These are phyloP conservation scores for Meyerozyma smithsonii DNA, from an alignment of 1,139 yeast species.

Conservation along the genomic window DNA sequence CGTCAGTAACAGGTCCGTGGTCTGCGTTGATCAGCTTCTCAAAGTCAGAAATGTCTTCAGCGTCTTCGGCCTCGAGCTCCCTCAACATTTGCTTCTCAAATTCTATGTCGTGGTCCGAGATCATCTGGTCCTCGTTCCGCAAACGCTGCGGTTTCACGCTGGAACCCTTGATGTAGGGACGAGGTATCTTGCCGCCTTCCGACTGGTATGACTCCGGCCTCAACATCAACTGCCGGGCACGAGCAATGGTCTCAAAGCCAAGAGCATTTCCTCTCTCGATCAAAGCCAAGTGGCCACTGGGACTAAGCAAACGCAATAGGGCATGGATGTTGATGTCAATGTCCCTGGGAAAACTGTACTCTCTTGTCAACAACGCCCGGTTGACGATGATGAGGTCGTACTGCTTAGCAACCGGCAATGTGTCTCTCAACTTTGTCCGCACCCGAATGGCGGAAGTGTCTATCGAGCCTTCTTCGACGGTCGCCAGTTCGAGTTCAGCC, in stretches of 20 bases:
- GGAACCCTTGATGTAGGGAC: conserved; percentile 62
- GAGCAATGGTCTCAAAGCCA: conserved; percentile 83
- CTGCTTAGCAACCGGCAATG: conserved; percentile 41
- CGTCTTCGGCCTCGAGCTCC: conserved; percentile 19
- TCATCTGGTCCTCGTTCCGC: conserved; percentile 32
- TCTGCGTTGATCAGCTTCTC: conserved; percentile 33
- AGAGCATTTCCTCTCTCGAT: conserved; percentile 86
- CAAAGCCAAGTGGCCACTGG: conserved; percentile 73
- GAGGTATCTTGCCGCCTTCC: conserved; percentile 63
- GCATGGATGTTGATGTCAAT: conserved; percentile 67
- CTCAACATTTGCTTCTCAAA: conserved; percentile 29
- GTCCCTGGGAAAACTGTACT: conserved; percentile 60
- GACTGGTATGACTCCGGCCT: conserved; percentile 66
- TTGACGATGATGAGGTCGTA: conserved; percentile 86
- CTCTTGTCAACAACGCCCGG: conserved; percentile 66
- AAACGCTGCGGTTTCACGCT: conserved; percentile 36
- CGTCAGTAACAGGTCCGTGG: conserved; percentile 38
- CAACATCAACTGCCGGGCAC: conserved; percentile 85
- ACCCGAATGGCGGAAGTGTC: conserved; percentile 51
- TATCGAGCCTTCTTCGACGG: no score
- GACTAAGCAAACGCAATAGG: conserved; percentile 57
- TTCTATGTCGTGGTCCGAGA: conserved; percentile 29
- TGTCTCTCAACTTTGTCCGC: conserved; percentile 48
- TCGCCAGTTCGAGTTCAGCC: conserved; percentile 34
- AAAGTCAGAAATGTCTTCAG: conserved; percentile 16